These are phyloP conservation scores for Scortechinia acanthostroma DNA, from an alignment of 2,329 filamentous ascomycete species.

Conservation along the genomic window DNA sequence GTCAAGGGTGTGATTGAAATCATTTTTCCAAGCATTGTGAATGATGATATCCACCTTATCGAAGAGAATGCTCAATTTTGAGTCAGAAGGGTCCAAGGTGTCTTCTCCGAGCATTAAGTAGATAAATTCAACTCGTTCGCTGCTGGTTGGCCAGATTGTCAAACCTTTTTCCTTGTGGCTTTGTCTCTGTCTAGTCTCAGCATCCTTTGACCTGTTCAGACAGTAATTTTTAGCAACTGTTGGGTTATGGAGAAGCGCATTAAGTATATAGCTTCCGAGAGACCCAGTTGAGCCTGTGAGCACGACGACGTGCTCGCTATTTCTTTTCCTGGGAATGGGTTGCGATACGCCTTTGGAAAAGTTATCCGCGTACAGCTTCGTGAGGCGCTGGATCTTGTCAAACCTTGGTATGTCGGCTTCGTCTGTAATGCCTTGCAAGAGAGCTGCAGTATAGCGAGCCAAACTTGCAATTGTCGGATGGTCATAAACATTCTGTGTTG, in stretches of 20 bases:
- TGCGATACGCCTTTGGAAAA: not conserved
- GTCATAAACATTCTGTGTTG: not conserved
- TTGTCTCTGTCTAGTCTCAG: not conserved
- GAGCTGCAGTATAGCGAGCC: not conserved
- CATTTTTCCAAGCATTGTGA: slow-evolving; percentile 48
- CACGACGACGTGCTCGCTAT: slow-evolving; percentile 9
- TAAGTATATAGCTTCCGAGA: slow-evolving; percentile 12
- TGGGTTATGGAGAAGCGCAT: slow-evolving; percentile 7
- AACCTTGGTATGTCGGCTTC: not conserved
- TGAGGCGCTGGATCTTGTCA: not conserved
- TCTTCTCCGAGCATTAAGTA: not conserved
- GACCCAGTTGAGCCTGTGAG: slow-evolving; percentile 16
- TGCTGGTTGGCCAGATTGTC: too few relatives aligned
- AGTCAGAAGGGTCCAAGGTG: slow-evolving; percentile 34
- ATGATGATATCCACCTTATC: slow-evolving; percentile 33
- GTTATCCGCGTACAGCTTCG: not conserved
- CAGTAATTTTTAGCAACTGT: slow-evolving; percentile 14
- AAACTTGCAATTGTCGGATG: not conserved
- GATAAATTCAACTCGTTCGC: not conserved
- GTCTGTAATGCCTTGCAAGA: not conserved
- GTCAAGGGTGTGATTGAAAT: slow-evolving; percentile 37
- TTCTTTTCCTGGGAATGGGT: slow-evolving; percentile 5
- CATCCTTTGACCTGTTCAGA: slow-evolving; percentile 12
- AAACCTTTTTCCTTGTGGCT: not conserved
- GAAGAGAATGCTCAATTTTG: slow-evolving; percentile 22